Conservation (phyloP, 164 flowering plant genomes). For the Nelumbo lutea region DNA sequence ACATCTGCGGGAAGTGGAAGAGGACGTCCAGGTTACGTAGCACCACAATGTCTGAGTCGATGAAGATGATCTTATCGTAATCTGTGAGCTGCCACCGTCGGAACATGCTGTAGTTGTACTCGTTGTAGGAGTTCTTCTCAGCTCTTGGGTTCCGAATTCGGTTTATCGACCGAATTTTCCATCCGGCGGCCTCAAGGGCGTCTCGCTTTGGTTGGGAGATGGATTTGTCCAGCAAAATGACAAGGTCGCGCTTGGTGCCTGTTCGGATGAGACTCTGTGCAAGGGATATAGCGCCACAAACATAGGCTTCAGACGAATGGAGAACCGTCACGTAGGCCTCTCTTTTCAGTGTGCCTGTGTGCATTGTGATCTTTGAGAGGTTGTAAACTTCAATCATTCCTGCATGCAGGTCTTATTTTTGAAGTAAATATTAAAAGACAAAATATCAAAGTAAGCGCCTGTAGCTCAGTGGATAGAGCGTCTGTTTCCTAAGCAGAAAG, state of each 20-base stretch:
- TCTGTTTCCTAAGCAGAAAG: slow-evolving; percentile 99
- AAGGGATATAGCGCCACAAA: slow-evolving; percentile 89
- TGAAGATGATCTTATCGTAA: slow-evolving; percentile 78
- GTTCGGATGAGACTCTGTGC: slow-evolving; percentile 69
- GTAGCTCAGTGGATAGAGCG: slow-evolving; percentile 99
- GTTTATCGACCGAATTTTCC: slow-evolving; percentile 63
- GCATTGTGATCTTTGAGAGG: slow-evolving; percentile 26
- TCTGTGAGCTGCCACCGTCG: slow-evolving; percentile 91
- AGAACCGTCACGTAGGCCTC: slow-evolving; percentile 92
- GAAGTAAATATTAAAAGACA: too few relatives aligned
- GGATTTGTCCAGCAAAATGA: slow-evolving; percentile 72
- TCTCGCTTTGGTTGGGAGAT: slow-evolving; percentile 49
- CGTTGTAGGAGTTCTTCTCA: slow-evolving; percentile 67
- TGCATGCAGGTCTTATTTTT: slow-evolving; percentile 11
- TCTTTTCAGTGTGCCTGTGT: slow-evolving; percentile 25
- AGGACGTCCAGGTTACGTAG: slow-evolving; percentile 69
- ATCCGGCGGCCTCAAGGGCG: slow-evolving; percentile 69
- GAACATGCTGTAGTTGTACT: slow-evolving; percentile 93
- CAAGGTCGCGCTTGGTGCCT: slow-evolving; percentile 75
- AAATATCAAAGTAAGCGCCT: slow-evolving; percentile 37
- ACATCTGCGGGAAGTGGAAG: slow-evolving; percentile 77
- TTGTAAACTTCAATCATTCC: slow-evolving; percentile 58
- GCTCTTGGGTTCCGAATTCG: slow-evolving; percentile 87
- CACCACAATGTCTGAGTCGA: slow-evolving; percentile 83
- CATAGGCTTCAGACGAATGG: slow-evolving; percentile 81